phyloP scores from a whole-genome alignment of 2,329 filamentous ascomycete species.

The Sarocladium brachiariae region DNA sequence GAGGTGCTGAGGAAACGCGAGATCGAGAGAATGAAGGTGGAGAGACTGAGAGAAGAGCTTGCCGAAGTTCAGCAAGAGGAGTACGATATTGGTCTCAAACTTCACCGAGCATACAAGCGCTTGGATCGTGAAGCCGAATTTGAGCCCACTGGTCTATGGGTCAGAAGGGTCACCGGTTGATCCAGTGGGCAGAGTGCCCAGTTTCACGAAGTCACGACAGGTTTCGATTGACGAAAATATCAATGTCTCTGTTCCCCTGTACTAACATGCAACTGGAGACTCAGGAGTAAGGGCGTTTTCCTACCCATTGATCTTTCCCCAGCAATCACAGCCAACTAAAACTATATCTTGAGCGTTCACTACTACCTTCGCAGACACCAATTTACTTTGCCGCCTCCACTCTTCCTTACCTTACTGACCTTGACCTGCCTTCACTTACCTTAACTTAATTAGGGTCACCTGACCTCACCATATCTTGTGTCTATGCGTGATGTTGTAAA shows the following conservation, averaged over 20 bases:
- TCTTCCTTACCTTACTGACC: no score
- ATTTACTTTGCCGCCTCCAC: no score
- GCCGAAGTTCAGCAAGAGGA: conserved; percentile 69
- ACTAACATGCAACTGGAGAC: not conserved
- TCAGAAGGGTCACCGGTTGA: conserved; percentile 61
- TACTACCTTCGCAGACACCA: no score
- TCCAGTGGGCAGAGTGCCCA: no score
- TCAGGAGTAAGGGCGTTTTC: no score
- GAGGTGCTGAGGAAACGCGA: conserved; percentile 53
- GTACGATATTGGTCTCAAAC: conserved; percentile 69
- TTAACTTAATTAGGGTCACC: no score
- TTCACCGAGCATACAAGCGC: conserved; percentile 69
- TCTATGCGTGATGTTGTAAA: no score
- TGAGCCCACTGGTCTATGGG: conserved; percentile 68
- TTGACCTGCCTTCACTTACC: no score
- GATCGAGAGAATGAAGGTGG: conserved; percentile 57
- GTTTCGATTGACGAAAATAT: not conserved
- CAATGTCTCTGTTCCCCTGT: not conserved
- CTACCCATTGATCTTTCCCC: no score
- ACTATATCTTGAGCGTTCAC: no score
- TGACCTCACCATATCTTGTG: no score
- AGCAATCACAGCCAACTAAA: no score
- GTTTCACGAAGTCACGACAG: not conserved
- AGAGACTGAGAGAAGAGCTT: conserved; percentile 57
- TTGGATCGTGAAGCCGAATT: conserved; percentile 59